Percentiles rank a stretch among this genome's conserved stretches.
phyloP scores from a whole-genome alignment of 805 yeast species.

The Grigorovia yakushimaensis region DNA sequence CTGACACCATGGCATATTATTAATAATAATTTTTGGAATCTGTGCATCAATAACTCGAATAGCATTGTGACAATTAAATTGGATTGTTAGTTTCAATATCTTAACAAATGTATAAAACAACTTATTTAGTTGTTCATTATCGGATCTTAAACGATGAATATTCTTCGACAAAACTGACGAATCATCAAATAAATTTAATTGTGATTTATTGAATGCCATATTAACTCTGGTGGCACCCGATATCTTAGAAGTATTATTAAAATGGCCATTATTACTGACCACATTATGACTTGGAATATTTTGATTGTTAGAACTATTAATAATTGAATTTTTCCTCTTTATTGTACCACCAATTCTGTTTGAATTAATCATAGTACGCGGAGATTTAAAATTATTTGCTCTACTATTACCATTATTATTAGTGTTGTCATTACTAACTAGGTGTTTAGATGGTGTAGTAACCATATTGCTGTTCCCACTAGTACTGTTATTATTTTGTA shows the following conservation, averaged over 20 bases:
- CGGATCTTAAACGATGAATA: not conserved
- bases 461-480: slow-evolving; percentile 9
- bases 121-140: slow-evolving; percentile 1
- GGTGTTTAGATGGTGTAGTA: slow-evolving; percentile 24
- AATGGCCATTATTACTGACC: not conserved
- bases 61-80: slow-evolving; percentile 74
- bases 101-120: slow-evolving; percentile 14
- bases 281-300: not conserved
- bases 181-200: not conserved
- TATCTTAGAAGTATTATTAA: not conserved
- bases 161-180: not conserved
- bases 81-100: slow-evolving; percentile 17
- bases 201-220: not conserved
- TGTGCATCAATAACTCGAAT: slow-evolving; percentile 46
- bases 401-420: not conserved
- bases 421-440: not conserved
- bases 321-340: slow-evolving; percentile 3
- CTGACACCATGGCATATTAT: slow-evolving; percentile 74
- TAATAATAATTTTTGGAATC: slow-evolving; percentile 51
- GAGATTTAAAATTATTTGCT: slow-evolving; percentile 17
- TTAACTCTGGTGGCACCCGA: not conserved
- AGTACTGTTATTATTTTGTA: slow-evolving; percentile 10
- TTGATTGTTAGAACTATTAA: not conserved
- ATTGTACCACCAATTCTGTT: not conserved
- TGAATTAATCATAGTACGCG: slow-evolving; percentile 7